Evolutionary conservation across 495 filamentous ascomycete genomes (phyloP).

Genomic region (Xanthoparmelia taractica): DNA sequence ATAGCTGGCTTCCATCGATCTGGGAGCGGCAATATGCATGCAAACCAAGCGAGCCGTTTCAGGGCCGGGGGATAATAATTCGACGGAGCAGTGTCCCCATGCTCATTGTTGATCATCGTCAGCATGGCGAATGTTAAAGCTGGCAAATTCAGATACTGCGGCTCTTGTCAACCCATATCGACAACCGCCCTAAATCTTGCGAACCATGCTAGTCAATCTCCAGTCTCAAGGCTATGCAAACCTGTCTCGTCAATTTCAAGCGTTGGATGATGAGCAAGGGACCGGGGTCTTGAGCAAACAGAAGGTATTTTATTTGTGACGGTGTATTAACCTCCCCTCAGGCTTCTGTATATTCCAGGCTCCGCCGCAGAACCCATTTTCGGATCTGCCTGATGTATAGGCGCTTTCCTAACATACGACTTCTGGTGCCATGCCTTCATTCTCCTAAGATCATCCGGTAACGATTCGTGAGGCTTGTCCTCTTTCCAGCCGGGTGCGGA

Average conservation of each 20-base stretch:
- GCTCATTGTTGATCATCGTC: background rate
- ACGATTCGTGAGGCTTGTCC: constrained; percentile 13
- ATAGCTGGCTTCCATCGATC: background rate
- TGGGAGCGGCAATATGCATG: background rate
- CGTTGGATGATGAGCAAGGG: background rate
- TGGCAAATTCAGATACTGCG: background rate
- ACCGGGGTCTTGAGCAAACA: no score
- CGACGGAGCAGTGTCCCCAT: background rate
- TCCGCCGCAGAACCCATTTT: background rate
- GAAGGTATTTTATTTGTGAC: no score
- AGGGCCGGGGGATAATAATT: background rate
- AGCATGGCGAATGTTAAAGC: background rate
- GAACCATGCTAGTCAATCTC: background rate
- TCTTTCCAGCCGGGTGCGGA: constrained; percentile 40
- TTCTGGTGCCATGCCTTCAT: constrained; percentile 8
- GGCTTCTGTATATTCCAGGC: background rate
- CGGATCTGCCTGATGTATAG: background rate
- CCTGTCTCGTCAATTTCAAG: background rate
- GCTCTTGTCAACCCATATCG: background rate
- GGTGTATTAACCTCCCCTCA: no score
- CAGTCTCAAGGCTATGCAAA: background rate
- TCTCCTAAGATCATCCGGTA: constrained; percentile 1
- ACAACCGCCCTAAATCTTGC: background rate
- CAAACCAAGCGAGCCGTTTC: background rate
- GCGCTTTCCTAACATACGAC: background rate